These are phyloP conservation scores for Rhizopus sp. DNA, from an alignment of 371 early-diverging fungal genomes.

Conservation along the genomic window DNA sequence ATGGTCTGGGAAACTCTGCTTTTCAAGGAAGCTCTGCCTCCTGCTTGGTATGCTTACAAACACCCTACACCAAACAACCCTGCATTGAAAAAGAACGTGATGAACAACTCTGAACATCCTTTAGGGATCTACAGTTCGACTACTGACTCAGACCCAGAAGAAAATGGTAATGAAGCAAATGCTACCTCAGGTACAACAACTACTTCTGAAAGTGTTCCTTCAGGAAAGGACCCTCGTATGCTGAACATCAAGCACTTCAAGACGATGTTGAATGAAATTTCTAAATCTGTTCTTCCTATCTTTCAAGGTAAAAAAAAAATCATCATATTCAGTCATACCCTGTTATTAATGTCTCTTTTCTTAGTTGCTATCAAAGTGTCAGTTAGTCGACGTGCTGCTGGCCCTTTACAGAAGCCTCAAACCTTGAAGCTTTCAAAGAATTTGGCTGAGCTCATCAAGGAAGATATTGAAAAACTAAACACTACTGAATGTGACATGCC, in stretches of 20 bases:
- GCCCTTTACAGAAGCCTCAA: conserved; percentile 51
- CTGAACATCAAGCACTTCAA: conserved; percentile 72
- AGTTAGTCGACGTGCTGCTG: conserved; percentile 61
- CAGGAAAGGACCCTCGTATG: conserved; percentile 58
- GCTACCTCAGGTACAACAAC: not conserved
- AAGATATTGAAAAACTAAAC: conserved; percentile 54
- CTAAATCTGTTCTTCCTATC: conserved; percentile 62
- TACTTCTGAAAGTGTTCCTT: conserved; percentile 13
- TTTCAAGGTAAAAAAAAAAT: conserved; percentile 59
- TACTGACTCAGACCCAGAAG: conserved; percentile 4
- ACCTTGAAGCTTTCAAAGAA: conserved; percentile 62
- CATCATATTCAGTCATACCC: not conserved
- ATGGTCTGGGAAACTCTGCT: conserved; percentile 72
- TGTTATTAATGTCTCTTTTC: not conserved
- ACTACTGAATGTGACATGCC: conserved; percentile 30
- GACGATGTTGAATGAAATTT: conserved; percentile 67
- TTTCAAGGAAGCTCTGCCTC: conserved; percentile 65
- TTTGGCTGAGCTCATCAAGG: conserved; percentile 52
- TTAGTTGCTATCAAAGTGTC: conserved; percentile 61
- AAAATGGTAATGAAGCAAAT: too few relatives aligned
- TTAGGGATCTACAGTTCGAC: conserved; percentile 35
- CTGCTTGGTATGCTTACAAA: conserved; percentile 65
- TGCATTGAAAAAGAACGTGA: conserved; percentile 23
- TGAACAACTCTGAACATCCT: conserved; percentile 34
- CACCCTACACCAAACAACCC: conserved; percentile 1